Evolutionary conservation across 192 early-diverging fungal genomes (phyloP).

Genomic region (Backusella parvicylindrica): DNA sequence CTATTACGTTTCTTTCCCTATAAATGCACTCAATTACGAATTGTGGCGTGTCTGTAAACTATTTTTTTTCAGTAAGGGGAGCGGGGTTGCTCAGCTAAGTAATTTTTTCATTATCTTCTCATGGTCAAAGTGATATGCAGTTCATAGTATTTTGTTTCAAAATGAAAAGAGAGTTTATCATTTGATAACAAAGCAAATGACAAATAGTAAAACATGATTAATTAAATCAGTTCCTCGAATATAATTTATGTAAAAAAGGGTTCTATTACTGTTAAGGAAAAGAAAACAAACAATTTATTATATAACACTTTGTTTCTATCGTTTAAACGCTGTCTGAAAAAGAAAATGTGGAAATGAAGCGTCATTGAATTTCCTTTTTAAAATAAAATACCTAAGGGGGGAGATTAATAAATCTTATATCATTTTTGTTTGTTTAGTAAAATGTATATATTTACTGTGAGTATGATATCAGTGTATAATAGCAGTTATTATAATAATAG

Average conservation of each 20-base stretch:
- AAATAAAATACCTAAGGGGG: not conserved
- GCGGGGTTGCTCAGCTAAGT: not conserved
- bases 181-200: not conserved
- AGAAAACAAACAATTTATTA: not conserved
- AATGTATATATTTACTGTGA: not conserved
- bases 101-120: not conserved
- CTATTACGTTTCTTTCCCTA: conserved; percentile 51
- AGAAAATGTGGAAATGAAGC: no score
- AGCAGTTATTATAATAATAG: no score
- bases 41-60: conserved; percentile 52
- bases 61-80: conserved; percentile 55
- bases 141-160: not conserved
- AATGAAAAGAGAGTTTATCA: not conserved
- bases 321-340: not conserved
- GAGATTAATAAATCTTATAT: not conserved
- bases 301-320: not conserved
- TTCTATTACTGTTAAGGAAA: not conserved
- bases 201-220: not conserved
- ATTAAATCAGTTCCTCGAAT: not conserved
- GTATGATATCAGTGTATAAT: no score
- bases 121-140: not conserved
- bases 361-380: not conserved
- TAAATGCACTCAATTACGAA: conserved; percentile 4
- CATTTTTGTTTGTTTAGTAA: not conserved
- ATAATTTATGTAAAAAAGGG: not conserved